Evolutionary conservation across 768 basidiomycete genomes (phyloP).

Genomic region (Lactarius vividus): DNA sequence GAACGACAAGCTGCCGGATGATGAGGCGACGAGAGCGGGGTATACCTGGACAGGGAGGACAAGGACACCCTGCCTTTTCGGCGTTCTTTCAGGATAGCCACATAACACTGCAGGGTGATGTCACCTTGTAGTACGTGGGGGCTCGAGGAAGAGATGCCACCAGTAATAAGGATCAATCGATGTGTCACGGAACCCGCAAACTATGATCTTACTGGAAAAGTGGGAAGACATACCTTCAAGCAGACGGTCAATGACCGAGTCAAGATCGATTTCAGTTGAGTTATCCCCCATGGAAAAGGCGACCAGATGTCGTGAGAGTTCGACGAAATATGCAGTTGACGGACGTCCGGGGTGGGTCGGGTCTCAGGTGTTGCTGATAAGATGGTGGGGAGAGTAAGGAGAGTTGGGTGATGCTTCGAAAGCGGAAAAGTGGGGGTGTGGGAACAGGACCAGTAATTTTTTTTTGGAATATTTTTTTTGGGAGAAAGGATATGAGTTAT

Average conservation of each 20-base stretch:
- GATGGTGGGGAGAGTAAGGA: conserved; percentile 22
- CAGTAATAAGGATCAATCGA: background rate
- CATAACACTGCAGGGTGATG: background rate
- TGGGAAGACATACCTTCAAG: conserved; percentile 78
- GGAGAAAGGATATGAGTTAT: background rate
- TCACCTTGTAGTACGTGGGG: background rate
- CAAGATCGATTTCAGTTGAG: conserved; percentile 93
- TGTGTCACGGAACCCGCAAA: background rate
- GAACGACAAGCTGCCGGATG: background rate
- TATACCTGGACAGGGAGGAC: background rate
- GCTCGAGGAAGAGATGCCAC: conserved; percentile 5
- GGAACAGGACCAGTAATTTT: conserved; percentile 7
- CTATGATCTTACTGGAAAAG: background rate
- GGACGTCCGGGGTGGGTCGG: background rate
- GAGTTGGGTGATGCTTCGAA: conserved; percentile 16
- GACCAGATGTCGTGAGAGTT: background rate
- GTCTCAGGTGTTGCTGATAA: conserved; percentile 7
- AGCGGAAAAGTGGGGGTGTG: conserved; percentile 11
- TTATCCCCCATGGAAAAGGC: conserved; percentile 62
- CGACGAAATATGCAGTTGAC: background rate
- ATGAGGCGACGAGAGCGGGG: background rate
- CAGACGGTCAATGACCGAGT: conserved; percentile 98
- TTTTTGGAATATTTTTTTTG: conserved; percentile 4
- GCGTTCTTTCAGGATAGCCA: background rate
- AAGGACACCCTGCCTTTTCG: background rate